These are phyloP conservation scores for Penicillium sp. DNA, from an alignment of 2,329 filamentous ascomycete genomes.

Conservation along the genomic window DNA sequence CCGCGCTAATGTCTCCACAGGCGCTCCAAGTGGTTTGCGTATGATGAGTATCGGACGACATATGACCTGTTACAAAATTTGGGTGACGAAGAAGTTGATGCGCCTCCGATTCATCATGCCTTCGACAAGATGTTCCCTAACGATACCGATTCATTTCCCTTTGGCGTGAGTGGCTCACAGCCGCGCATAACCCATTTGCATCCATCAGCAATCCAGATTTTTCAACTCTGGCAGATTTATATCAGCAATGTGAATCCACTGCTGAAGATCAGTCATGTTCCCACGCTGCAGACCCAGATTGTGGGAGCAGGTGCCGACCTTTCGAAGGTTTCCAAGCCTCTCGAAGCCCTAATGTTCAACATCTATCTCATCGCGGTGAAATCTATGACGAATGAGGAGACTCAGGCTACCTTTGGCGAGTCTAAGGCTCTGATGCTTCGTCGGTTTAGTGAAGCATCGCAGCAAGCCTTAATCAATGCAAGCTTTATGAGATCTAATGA, in stretches of 20 bases:
- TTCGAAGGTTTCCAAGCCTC: background rate
- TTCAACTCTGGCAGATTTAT: background rate
- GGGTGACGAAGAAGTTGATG: conserved; percentile 55
- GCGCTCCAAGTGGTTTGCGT: conserved; percentile 15
- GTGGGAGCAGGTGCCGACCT: background rate
- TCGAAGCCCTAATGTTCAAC: background rate
- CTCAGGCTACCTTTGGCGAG: background rate
- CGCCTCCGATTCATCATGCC: conserved; percentile 23
- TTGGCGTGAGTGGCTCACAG: background rate
- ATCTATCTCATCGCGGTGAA: background rate
- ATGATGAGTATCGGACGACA: conserved; percentile 46
- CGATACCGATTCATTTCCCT: background rate
- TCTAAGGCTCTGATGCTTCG: background rate
- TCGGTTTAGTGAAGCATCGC: background rate
- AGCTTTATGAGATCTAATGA: background rate
- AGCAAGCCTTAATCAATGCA: background rate
- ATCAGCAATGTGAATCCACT: background rate
- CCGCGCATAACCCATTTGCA: background rate
- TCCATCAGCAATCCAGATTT: background rate
- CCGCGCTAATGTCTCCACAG: background rate
- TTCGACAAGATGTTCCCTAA: background rate
- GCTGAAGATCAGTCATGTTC: background rate
- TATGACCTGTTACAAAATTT: conserved; percentile 51
- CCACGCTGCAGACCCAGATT: background rate
- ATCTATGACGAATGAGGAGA: background rate